Base-by-base conservation (phyloP, 2,329 filamentous ascomycete species). In the Myriosclerotinia scirpicola region DNA sequence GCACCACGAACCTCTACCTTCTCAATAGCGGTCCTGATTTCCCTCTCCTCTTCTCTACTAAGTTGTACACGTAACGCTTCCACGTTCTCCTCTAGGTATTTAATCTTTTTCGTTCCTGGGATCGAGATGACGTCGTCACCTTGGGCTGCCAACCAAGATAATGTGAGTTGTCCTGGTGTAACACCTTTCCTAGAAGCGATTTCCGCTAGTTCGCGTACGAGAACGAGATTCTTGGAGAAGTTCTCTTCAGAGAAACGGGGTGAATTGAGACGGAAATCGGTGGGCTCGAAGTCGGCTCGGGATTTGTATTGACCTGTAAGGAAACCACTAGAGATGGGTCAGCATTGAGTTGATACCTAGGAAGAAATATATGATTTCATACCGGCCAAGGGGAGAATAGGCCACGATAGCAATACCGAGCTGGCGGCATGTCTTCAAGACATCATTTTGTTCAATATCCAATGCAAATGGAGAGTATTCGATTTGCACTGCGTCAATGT, bases 371-470 rank as follows among this genome's bases (percentile, higher is more conserved):
- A 53, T 54, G 80, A 36, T 22, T 2, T 17, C 56, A 14, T 66
- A 66, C 64, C 64, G 64, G 2, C 85, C 85, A 5, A 90, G 80
- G 2, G 87, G 87, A 15, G 81, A 82, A 76, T 86, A 88, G 1
- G 84, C 82, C 2, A 90, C 80, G 5, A 85, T 76, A 1, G 84
- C 78, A 3, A 86, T 78, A 0, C 85, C 85, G 2, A 89, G 81
- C 72, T 88, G 84, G 20, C 82, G 80, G 67, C 81, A 83, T 0
- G 85, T 85, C 36, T 79, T 75, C 1, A 88, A 77, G 1, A 89
- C 76, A 34, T 80, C 74, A 1, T 80, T 81, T 6, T 78, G 74
- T 73, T 91, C 88, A 68, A 90, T 85, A 46, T 86, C 82, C 46
- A 88, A 79, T 5, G 80, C 75, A 73, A 83, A 86, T 0, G 81